Conservation (phyloP, 371 early-diverging fungal species). For the Gilbertella persicaria region DNA sequence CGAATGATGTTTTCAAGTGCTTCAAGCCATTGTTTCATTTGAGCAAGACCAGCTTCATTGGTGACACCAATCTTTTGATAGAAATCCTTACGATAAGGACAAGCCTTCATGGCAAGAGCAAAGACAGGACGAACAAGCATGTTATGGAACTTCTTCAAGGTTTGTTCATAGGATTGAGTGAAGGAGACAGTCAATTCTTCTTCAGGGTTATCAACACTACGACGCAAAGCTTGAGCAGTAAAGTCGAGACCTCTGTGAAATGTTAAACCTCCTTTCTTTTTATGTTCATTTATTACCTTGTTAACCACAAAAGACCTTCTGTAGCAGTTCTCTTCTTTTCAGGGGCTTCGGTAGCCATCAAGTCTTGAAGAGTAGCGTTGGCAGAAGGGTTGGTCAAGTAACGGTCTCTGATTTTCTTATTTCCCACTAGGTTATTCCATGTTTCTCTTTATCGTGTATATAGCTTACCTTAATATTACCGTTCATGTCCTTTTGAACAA, state of each 20-base stretch:
- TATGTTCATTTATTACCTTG: slow-evolving; percentile 56
- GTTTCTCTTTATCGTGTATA: background rate
- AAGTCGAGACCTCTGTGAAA: slow-evolving; percentile 81
- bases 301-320: slow-evolving; percentile 93
- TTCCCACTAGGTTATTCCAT: no score
- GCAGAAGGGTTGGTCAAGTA: slow-evolving; percentile 66
- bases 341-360: slow-evolving; percentile 72
- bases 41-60: slow-evolving; percentile 52
- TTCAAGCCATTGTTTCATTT: slow-evolving; percentile 71
- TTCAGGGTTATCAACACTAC: slow-evolving; percentile 64
- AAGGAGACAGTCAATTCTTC: slow-evolving; percentile 88
- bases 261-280: background rate
- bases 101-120: slow-evolving; percentile 89
- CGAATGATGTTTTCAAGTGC: slow-evolving; percentile 75
- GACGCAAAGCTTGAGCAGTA: slow-evolving; percentile 78
- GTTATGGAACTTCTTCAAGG: slow-evolving; percentile 80
- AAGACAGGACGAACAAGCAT: slow-evolving; percentile 85
- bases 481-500: slow-evolving; percentile 87
- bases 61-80: slow-evolving; percentile 81
- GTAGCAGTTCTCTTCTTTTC: slow-evolving; percentile 84
- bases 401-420: slow-evolving; percentile 88
- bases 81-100: slow-evolving; percentile 88
- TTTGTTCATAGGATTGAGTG: slow-evolving; percentile 78
- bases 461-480: slow-evolving; percentile 82
- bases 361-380: slow-evolving; percentile 79